These are phyloP conservation scores for Lasiodiplodia theobromae DNA, from an alignment of 2,329 filamentous ascomycete genomes.

Conservation along the genomic window DNA sequence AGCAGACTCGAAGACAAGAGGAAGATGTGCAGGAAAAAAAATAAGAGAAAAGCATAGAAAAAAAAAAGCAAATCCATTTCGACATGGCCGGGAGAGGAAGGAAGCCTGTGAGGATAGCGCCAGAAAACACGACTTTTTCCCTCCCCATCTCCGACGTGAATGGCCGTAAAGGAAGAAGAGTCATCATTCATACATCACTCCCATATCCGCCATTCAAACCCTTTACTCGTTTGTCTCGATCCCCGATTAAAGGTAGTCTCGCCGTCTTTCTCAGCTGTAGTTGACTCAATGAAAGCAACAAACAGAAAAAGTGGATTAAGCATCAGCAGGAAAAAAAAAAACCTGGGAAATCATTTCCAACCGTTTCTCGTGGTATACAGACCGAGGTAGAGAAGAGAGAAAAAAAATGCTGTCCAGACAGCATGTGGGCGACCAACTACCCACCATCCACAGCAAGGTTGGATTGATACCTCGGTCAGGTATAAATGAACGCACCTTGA, in stretches of 20 bases:
- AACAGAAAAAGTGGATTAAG: neutral
- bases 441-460: neutral
- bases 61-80: neutral
- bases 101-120: neutral
- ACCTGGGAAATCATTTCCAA: slow-evolving; percentile 2
- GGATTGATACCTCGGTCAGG: neutral
- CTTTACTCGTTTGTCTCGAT: neutral
- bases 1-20: neutral
- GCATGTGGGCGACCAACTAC: neutral
- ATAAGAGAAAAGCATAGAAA: neutral
- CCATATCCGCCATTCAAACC: neutral
- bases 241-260: neutral
- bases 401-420: slow-evolving; percentile 1
- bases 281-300: neutral
- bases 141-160: neutral
- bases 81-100: neutral
- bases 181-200: slow-evolving; percentile 7
- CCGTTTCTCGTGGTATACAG: slow-evolving; percentile 18
- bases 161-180: neutral
- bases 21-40: neutral
- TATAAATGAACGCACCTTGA: neutral
- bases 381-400: slow-evolving; percentile 12
- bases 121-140: neutral
- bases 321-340: neutral
- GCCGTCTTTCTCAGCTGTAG: neutral